phyloP scores from a whole-genome alignment of 148 eudicot species.

The Vaccinium macrocarpon region DNA sequence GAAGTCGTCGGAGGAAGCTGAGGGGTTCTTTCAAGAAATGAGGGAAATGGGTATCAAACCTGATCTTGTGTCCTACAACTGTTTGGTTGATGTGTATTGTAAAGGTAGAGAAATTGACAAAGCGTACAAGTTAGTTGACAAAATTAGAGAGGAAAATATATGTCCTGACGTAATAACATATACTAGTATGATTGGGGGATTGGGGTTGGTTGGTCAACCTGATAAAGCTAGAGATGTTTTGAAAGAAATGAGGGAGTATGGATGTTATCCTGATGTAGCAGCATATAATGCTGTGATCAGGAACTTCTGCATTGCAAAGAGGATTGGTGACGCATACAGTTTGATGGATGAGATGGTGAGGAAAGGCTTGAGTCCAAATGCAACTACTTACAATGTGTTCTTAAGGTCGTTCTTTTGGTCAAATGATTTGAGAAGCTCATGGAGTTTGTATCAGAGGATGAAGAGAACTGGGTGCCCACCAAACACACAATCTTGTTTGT shows the following conservation, averaged over 20 bases:
- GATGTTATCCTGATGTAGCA: conserved; percentile 74
- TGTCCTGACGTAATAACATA: conserved; percentile 74
- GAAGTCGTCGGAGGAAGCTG: conserved; percentile 78
- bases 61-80: conserved; percentile 72
- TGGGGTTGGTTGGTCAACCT: conserved; percentile 82
- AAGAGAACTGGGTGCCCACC: conserved; percentile 66
- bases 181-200: conserved; percentile 83
- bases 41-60: conserved; percentile 70
- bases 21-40: conserved; percentile 75
- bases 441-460: conserved; percentile 71
- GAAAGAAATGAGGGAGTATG: conserved; percentile 78
- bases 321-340: conserved; percentile 54
- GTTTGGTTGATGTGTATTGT: conserved; percentile 84
- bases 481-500: conserved; percentile 88
- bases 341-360: conserved; percentile 70
- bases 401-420: conserved; percentile 74
- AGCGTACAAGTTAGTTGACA: conserved; percentile 49
- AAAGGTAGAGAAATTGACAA: conserved; percentile 63
- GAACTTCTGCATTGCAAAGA: conserved; percentile 81
- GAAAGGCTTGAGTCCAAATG: conserved; percentile 64
- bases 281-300: conserved; percentile 82
- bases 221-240: conserved; percentile 75
- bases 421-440: conserved; percentile 62
- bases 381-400: conserved; percentile 79
- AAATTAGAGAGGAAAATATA: conserved; percentile 59